Evolutionary conservation across 2,329 filamentous ascomycete genomes (phyloP).

Genomic region (Stagonosporopsis cucurbitacearum): DNA sequence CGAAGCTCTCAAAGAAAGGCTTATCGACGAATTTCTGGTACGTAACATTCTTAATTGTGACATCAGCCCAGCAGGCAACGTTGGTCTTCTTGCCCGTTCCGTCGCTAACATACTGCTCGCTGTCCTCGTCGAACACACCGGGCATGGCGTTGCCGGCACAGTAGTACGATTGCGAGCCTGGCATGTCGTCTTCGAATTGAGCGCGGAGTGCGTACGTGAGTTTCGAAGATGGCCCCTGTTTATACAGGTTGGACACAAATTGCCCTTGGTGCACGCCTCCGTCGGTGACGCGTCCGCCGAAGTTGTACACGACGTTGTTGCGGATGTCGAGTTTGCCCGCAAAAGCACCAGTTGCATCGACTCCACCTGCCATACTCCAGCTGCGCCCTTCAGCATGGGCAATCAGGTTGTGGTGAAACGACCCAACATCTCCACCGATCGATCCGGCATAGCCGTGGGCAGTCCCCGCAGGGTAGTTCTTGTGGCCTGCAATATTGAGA

Average conservation of each 20-base stretch:
- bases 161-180: slow-evolving; percentile 44
- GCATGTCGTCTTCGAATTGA: slow-evolving; percentile 43
- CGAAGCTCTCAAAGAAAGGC: slow-evolving; percentile 41
- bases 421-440: slow-evolving; percentile 45
- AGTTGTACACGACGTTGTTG: slow-evolving; percentile 50
- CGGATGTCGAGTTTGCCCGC: slow-evolving; percentile 44
- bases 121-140: slow-evolving; percentile 37
- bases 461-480: slow-evolving; percentile 47
- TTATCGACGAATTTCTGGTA: slow-evolving; percentile 42
- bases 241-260: slow-evolving; percentile 47
- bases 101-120: slow-evolving; percentile 29
- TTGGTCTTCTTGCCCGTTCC: slow-evolving; percentile 30
- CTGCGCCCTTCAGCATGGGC: slow-evolving; percentile 51
- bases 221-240: slow-evolving; percentile 40
- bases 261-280: slow-evolving; percentile 44
- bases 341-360: slow-evolving; percentile 40
- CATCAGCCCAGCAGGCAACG: slow-evolving; percentile 42
- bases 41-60: slow-evolving; percentile 33
- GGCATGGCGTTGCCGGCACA: slow-evolving; percentile 46
- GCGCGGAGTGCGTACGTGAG: slow-evolving; percentile 38
- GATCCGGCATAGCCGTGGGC: slow-evolving; percentile 28
- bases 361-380: slow-evolving; percentile 48
- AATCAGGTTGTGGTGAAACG: slow-evolving; percentile 48
- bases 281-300: slow-evolving; percentile 44
- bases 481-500: slow-evolving; percentile 47